phyloP scores from a whole-genome alignment of 106 monocot genomes.

The Gastrodia elata region DNA sequence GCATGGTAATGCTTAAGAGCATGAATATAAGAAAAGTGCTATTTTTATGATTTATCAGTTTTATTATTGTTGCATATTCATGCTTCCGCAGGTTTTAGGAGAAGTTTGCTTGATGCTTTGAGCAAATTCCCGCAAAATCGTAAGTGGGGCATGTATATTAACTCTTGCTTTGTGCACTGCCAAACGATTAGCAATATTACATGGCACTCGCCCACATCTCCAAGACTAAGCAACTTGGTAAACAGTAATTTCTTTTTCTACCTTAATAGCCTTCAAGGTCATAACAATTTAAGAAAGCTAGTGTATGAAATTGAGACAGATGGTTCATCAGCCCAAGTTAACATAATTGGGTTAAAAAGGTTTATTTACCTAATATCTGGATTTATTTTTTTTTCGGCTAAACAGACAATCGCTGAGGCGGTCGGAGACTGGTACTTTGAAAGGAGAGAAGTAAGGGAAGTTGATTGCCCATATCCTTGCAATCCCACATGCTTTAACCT shows the following conservation, averaged over 20 bases:
- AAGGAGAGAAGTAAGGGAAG: constrained; percentile 27
- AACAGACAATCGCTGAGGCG: constrained; percentile 59
- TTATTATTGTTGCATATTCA: neutral
- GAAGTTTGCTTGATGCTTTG: constrained; percentile 40
- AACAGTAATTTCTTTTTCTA: neutral
- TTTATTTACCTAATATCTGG: too few relatives aligned
- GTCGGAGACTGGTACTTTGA: constrained; percentile 88
- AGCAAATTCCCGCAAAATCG: constrained; percentile 32
- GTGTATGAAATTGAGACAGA: neutral
- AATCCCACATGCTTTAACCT: constrained; percentile 40
- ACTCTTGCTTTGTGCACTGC: constrained; percentile 84
- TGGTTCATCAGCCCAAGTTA: neutral
- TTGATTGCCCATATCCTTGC: constrained; percentile 76
- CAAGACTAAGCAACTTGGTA: constrained; percentile 77
- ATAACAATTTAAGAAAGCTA: neutral
- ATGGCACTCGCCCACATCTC: constrained; percentile 72
- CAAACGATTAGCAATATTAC: constrained; percentile 50
- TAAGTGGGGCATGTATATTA: constrained; percentile 58
- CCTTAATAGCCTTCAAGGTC: neutral
- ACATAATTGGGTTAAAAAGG: neutral
- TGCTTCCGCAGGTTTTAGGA: constrained; percentile 49
- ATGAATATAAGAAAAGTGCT: neutral
- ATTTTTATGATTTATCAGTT: neutral
- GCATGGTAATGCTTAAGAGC: constrained; percentile 40
- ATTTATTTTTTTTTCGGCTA: neutral